Conservation (phyloP, 495 filamentous ascomycete genomes). For the Daldinia vernicosa region DNA sequence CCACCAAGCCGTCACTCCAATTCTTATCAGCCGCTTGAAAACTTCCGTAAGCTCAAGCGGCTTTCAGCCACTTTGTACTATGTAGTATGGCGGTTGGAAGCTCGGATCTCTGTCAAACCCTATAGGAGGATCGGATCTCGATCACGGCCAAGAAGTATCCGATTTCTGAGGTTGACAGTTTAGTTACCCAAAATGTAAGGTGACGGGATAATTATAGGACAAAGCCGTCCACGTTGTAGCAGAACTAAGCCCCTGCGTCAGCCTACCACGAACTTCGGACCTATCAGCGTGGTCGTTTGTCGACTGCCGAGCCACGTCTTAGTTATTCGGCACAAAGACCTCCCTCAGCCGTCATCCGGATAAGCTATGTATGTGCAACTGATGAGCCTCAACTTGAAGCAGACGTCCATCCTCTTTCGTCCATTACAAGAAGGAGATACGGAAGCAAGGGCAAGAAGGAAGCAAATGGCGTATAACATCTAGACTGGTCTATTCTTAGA, state of each 20-base stretch:
- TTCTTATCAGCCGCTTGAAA: slow-evolving; percentile 21
- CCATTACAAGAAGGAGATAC: slow-evolving; percentile 26
- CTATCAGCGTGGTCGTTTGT: slow-evolving; percentile 32
- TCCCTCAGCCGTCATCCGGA: slow-evolving; percentile 23
- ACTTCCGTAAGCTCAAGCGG: slow-evolving; percentile 12
- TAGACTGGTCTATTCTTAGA: slow-evolving; percentile 29
- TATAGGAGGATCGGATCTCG: slow-evolving; percentile 29
- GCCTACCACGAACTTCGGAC: slow-evolving; percentile 16
- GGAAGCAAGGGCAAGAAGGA: slow-evolving; percentile 4
- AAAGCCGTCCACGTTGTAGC: slow-evolving; percentile 15
- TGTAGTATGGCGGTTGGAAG: slow-evolving; percentile 2
- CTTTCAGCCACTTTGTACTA: slow-evolving; percentile 8
- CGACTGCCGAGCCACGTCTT: slow-evolving; percentile 32
- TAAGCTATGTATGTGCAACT: slow-evolving; percentile 10
- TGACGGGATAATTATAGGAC: slow-evolving; percentile 34
- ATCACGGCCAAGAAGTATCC: slow-evolving; percentile 30
- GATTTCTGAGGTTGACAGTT: slow-evolving; percentile 25
- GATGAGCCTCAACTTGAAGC: slow-evolving; percentile 36
- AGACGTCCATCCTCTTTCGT: slow-evolving; percentile 19
- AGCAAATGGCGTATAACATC: slow-evolving; percentile 18
- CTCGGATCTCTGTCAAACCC: slow-evolving; percentile 4
- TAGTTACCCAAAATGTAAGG: slow-evolving; percentile 35
- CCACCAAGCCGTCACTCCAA: slow-evolving; percentile 21
- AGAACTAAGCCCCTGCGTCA: slow-evolving; percentile 39
- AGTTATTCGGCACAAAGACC: slow-evolving; percentile 15